Percentiles rank a stretch among this genome's conserved stretches.
These are phyloP conservation scores for Leccinum aurantiacum DNA, from an alignment of 768 basidiomycete species.

Conservation along the genomic window DNA sequence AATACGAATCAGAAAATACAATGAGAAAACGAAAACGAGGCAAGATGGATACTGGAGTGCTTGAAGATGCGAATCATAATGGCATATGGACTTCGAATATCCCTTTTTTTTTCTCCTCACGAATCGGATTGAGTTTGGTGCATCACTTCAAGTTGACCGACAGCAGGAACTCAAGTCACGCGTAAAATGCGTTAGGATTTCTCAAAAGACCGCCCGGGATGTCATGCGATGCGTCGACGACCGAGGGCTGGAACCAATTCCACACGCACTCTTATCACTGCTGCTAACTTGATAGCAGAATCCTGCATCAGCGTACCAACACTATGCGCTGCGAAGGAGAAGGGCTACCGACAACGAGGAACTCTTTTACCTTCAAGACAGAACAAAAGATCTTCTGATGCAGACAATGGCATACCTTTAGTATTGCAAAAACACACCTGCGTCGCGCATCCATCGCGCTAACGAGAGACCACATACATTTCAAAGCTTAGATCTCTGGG, in stretches of 20 bases:
- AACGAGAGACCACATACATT: neutral
- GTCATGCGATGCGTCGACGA: no score
- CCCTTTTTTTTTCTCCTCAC: no score
- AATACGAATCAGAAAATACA: no score
- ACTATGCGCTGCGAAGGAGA: neutral
- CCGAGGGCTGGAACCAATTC: neutral
- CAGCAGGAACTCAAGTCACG: neutral
- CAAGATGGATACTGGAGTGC: no score
- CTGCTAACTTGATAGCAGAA: neutral
- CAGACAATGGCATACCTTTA: neutral
- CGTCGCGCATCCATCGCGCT: neutral
- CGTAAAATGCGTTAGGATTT: no score
- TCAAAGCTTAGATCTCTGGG: conserved; percentile 17
- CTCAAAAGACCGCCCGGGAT: no score
- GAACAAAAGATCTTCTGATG: neutral
- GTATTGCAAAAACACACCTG: neutral
- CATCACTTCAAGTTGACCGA: no score
- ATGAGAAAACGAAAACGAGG: no score
- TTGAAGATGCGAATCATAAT: no score
- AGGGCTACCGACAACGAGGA: neutral
- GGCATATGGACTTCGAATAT: no score
- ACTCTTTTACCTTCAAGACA: neutral
- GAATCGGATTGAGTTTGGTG: no score
- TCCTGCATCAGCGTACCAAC: neutral
- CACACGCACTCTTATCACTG: neutral